Evolutionary conservation across 2,329 filamentous ascomycete species (phyloP), one percentile per base, ranked within the genome.

Genomic region (Rhinocladiella similis): DNA sequence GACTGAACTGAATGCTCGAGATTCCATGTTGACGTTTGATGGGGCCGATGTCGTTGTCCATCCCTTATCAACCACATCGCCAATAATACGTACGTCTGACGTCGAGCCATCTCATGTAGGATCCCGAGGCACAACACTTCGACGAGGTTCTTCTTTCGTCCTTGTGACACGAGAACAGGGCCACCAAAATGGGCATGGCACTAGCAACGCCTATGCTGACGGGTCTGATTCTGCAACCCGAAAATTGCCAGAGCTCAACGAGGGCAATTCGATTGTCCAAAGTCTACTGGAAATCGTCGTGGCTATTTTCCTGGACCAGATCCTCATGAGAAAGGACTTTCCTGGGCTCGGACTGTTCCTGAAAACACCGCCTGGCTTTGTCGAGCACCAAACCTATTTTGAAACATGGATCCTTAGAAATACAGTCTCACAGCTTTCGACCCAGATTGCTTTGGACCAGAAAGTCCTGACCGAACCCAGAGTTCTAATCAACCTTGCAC

Each of bases 311-410:
- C 81, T 89, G 48, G 92, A 97, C 66, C 91, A 97, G 65, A 76
- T 97, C 0, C 83, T 96, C 41, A 82, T 82, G 27, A 86, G 91
- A 22, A 96, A 96, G 69, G 94, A 99, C 51, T 99, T 97, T 68
- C 80, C 87, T 2, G 93, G 94, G 0, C 89, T 99, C 51, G 86
- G 88, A 0, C 75, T 99, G 9, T 96, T 90, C 67, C 77, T 90
- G 51, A 96, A 94, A 69, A 88, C 93, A 0, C 94, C 95, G 1
- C 91, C 94, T 0, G 92, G 93, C 0, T 96, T 96, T 67, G 85
- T 93, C 64, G 94, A 97, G 69, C 91, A 97, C 65, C 92, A 97
- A 67, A 91, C 91, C 0, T 96, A 92, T 69, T 97, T 99, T 63
- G 91, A 96, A 68, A 96, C 94, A 0, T 97, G 92, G 68, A 77